phyloP scores from a whole-genome alignment of 225 moss, liverwort and hornwort genomes.

The Rhytidiadelphus loreus region DNA sequence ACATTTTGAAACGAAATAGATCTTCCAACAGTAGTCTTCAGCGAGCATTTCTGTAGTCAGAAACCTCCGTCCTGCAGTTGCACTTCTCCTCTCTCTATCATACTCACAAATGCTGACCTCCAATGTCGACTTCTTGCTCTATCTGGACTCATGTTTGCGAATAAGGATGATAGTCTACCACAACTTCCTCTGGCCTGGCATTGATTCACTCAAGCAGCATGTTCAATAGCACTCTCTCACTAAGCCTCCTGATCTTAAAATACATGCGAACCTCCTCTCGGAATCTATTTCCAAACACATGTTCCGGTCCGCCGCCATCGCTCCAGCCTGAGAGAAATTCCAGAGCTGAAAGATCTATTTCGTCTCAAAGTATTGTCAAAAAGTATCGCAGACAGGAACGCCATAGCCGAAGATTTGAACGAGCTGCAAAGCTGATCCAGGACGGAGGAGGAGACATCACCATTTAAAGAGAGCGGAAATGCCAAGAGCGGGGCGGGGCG shows the following conservation, averaged over 20 bases:
- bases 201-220: neutral
- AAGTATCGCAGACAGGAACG: neutral
- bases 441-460: neutral
- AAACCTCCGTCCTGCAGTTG: neutral
- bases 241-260: neutral
- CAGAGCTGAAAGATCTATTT: neutral
- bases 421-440: neutral
- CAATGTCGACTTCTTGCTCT: neutral
- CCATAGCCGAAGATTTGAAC: neutral
- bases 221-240: neutral
- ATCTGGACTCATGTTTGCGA: neutral
- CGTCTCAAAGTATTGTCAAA: constrained; percentile 1
- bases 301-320: neutral
- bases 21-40: neutral
- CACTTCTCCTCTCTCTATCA: neutral
- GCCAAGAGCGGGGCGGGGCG: too few species aligned
- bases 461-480: neutral
- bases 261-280: too few species aligned
- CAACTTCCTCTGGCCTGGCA: neutral
- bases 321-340: neutral
- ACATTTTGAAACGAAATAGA: neutral
- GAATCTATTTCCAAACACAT: too few species aligned
- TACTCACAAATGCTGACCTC: neutral
- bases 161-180: neutral
- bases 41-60: neutral